Evolutionary conservation across 768 basidiomycete genomes (phyloP).

Genomic region (Russula lepida): DNA sequence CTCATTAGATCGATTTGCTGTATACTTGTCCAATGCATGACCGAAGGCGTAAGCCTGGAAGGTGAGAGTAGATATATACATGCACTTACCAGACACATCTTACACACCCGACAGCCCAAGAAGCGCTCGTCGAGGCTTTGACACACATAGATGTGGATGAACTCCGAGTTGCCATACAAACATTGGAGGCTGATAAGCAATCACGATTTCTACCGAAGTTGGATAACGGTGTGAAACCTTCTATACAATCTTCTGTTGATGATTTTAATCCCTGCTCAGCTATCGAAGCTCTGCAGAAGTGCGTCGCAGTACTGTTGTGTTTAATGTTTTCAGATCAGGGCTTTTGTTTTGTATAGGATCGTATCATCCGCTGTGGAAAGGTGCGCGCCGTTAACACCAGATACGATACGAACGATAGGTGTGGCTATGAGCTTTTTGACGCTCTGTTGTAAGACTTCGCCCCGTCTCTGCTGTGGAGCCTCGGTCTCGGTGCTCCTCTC

Average conservation of each 20-base stretch:
- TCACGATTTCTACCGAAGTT: conserved; percentile 4
- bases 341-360: neutral
- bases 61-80: neutral
- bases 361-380: neutral
- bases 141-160: neutral
- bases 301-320: neutral
- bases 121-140: conserved; percentile 2
- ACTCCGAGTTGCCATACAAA: conserved; percentile 1
- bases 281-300: conserved; percentile 1
- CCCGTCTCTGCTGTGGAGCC: neutral
- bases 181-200: conserved; percentile 1
- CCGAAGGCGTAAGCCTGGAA: neutral
- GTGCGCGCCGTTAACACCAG: neutral
- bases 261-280: conserved; percentile 3
- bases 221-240: neutral
- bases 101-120: neutral
- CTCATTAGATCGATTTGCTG: conserved; percentile 5
- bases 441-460: conserved; percentile 1
- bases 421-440: conserved; percentile 14
- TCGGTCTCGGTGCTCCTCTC: conserved; percentile 1
- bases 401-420: neutral
- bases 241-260: neutral
- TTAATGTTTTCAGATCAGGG: neutral
- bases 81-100: neutral
- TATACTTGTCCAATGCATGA: conserved; percentile 8